phyloP scores from a whole-genome alignment of 768 basidiomycete species.

The Pholiota molesta region DNA sequence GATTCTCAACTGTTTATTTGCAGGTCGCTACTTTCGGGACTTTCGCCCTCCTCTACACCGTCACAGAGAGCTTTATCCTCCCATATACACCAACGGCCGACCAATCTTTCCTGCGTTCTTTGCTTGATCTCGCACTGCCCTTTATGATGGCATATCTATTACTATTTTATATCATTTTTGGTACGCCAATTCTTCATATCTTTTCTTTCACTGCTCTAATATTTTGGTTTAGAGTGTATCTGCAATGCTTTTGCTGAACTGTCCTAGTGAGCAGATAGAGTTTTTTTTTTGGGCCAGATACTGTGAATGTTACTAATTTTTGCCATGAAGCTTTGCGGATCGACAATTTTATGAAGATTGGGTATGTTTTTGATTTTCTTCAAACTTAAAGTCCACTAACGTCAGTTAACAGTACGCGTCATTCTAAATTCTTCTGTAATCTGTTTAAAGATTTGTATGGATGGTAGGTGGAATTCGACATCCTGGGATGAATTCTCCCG shows the following conservation, averaged over 20 bases:
- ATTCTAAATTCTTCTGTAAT: constrained; percentile 15
- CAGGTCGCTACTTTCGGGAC: constrained; percentile 92
- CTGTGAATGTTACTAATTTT: constrained; percentile 3
- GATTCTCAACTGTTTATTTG: constrained; percentile 24
- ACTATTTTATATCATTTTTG: constrained; percentile 85
- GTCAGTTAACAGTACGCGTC: background rate
- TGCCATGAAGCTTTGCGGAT: constrained; percentile 80
- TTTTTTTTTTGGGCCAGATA: background rate
- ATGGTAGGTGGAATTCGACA: constrained; percentile 85
- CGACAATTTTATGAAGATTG: constrained; percentile 98
- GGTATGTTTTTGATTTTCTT: constrained; percentile 44
- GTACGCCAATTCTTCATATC: constrained; percentile 36
- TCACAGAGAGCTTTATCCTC: constrained; percentile 93
- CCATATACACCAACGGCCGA: constrained; percentile 73
- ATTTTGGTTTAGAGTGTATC: constrained; percentile 72
- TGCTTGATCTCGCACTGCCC: constrained; percentile 87
- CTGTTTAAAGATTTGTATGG: constrained; percentile 12
- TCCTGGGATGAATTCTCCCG: constrained; percentile 98
- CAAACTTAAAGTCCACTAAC: background rate
- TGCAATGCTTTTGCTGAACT: constrained; percentile 96
- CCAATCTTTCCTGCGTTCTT: constrained; percentile 72
- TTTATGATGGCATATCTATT: constrained; percentile 93
- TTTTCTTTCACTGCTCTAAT: constrained; percentile 5
- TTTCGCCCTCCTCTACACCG: constrained; percentile 90
- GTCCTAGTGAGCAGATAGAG: constrained; percentile 64